phyloP scores from a whole-genome alignment of 306 rosid genomes.

The Ormosia emarginata region DNA sequence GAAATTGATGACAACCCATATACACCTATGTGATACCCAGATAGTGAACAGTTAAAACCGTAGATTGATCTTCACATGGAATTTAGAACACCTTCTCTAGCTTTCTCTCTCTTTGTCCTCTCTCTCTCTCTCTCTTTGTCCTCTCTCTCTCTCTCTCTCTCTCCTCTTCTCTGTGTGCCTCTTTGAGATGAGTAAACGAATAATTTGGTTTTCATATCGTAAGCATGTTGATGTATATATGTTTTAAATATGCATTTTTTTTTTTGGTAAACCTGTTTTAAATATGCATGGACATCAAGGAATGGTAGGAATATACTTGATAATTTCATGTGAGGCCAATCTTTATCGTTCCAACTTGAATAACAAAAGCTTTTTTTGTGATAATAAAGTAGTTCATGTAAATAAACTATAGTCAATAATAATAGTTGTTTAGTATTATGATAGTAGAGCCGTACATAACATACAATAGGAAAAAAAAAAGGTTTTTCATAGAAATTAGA shows the following conservation, averaged over 20 bases:
- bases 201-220: slow-evolving; percentile 31
- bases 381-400: not conserved
- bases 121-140: not conserved
- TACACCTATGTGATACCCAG: not conserved
- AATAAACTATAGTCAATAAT: not conserved
- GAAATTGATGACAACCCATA: not conserved
- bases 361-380: not conserved
- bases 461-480: not conserved
- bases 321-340: slow-evolving; percentile 49
- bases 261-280: not conserved
- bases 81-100: not conserved
- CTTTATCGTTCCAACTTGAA: slow-evolving; percentile 32
- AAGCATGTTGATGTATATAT: slow-evolving; percentile 31
- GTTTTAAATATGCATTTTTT: not conserved
- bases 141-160: not conserved
- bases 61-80: slow-evolving; percentile 32
- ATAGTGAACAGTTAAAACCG: not conserved
- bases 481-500: slow-evolving; percentile 10
- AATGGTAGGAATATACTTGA: slow-evolving; percentile 41
- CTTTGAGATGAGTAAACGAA: slow-evolving; percentile 31
- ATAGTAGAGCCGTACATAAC: slow-evolving; percentile 13
- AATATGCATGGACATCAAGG: slow-evolving; percentile 41
- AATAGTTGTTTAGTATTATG: slow-evolving; percentile 14
- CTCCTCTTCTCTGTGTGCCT: not conserved
- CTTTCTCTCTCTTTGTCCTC: slow-evolving; percentile 14